phyloP scores from a whole-genome alignment of 2,329 filamentous ascomycete species.

The Periconia sp. region DNA sequence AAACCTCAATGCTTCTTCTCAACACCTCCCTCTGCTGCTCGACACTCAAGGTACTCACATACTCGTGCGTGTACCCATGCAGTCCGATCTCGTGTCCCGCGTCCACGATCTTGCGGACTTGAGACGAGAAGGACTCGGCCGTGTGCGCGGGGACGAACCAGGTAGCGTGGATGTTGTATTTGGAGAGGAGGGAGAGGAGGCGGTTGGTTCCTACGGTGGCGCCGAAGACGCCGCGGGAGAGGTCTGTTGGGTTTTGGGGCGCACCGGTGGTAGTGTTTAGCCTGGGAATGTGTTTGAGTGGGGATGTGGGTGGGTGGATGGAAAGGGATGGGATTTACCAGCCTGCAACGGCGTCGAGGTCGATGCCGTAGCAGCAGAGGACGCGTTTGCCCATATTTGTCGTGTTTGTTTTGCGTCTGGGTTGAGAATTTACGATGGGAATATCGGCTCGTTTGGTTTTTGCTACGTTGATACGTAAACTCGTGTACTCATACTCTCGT shows the following conservation, averaged over 20 bases:
- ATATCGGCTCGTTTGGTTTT: too few species aligned
- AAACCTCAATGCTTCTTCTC: conserved; percentile 41
- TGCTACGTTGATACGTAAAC: too few species aligned
- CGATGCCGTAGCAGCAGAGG: conserved; percentile 45
- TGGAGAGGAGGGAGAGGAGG: conserved; percentile 45
- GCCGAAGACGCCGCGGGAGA: conserved; percentile 45
- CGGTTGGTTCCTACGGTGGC: conserved; percentile 45
- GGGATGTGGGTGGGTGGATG: too few species aligned
- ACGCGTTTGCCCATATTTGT: conserved; percentile 37
- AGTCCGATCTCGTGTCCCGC: conserved; percentile 47
- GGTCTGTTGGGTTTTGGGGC: conserved; percentile 42
- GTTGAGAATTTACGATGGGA: too few species aligned
- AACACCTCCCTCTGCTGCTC: conserved; percentile 50
- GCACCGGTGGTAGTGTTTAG: conserved; percentile 46
- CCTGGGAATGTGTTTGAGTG: conserved; percentile 18
- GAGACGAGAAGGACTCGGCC: conserved; percentile 52
- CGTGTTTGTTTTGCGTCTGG: too few species aligned
- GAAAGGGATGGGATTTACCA: conserved; percentile 21
- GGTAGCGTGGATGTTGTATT: conserved; percentile 46
- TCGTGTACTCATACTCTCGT: too few species aligned
- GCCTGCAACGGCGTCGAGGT: conserved; percentile 44
- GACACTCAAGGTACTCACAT: conserved; percentile 29
- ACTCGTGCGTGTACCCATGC: conserved; percentile 47
- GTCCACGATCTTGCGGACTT: conserved; percentile 49
- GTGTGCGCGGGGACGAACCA: conserved; percentile 49